Evolutionary conservation across 805 yeast species (phyloP), one percentile per base, ranked within the genome.

Genomic region (Blastobotrys attinorum): DNA sequence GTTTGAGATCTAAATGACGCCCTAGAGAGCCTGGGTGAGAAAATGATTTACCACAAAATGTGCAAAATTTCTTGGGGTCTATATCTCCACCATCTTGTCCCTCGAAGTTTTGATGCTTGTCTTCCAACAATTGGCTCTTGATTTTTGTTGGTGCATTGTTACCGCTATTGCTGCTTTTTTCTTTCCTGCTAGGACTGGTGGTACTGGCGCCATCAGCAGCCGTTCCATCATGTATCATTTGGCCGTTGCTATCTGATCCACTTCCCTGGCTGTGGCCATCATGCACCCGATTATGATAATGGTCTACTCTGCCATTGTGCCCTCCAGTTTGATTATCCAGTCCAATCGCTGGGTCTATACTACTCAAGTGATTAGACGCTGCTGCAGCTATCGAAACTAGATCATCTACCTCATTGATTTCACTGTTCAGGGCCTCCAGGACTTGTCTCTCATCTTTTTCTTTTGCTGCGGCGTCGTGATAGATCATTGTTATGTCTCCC

Each of bases 1-100:
- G 73, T 47, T 75, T 71, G 37, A 66, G 56, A 51, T 79, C 83
- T 35, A 79, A 56, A 55, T 78, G 83, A 29, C 83, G 63, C 1
- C 82, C 82, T 44, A 76, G 61, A 0, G 80, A 74, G 1, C 82
- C 81, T 4, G 77, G 73, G 47, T 75, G 76, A 2, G 77, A 68
- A 55, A 77, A 79, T 1, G 70, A 63, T 45, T 69, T 65, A 1
- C 72, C 72, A 51, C 83, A 78, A 53, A 75, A 76, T 0, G 64
- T 64, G 55, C 83, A 76, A 43, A 63, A 56, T 47, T 57, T 64
- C 52, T 67, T 64, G n/a, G 49, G 46, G 31, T 47, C 49, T 13
- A 41, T 40, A 10, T 36, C 47, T 33, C 36, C 18, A 6, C 47
- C 45, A 37, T 44, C 31, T 6, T 47, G 23, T n/a, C 31, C 25